Evolutionary conservation across 2,329 filamentous ascomycete species (phyloP), one percentile per base, ranked within the genome.

Genomic region (Fusarium avenaceum): DNA sequence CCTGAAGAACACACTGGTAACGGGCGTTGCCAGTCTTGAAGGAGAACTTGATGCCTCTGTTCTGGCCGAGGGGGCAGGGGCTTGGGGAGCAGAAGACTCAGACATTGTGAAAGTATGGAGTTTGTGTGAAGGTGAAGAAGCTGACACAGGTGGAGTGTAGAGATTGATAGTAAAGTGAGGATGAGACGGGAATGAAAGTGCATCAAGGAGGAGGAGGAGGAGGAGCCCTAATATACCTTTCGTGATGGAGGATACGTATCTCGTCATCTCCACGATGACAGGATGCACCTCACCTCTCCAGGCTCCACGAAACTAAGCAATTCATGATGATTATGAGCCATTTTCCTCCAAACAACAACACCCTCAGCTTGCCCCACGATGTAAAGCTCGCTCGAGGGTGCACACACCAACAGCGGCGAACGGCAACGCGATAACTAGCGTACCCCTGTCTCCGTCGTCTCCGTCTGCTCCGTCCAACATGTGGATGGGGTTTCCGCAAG

Each of bases 41-140:
- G 46, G 81, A 73, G 77, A 85, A 85, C 74, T 79, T 79, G 77
- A 85, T 78, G 60, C 77, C 80, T 61, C 70, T 76, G 71, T 75
- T 78, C 64, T 82, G 76, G 53, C 82, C 78, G 28, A 80, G 63
- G 63, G 32, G 53, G 70, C 24, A 44, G 77, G 70, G 30, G 63
- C 47, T 57, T 51, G 47, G 38, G 47, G 54, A 70, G 67, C 58
- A 26, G 66, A 44, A 19, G 71, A 42, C 24, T 67, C 65, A 59
- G 71, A 42, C 71, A 74, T 74, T 58, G 32, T 71, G 63, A 51
- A 55, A 39, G 48, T 47, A 39, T 49, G 38, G 15, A 19, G n/a
- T 22, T 70, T 62, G 46, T 19, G 62, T 59, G 22, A 49, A 57
- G 61, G 54, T 55, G 53, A 42, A 15, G 40, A n/a, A 24, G 24